A percentile compares a stretch with the other conserved stretches of the same genome.
Evolutionary conservation across 495 filamentous ascomycete species (phyloP).

Genomic region (Penicillium atrosanguineum): DNA sequence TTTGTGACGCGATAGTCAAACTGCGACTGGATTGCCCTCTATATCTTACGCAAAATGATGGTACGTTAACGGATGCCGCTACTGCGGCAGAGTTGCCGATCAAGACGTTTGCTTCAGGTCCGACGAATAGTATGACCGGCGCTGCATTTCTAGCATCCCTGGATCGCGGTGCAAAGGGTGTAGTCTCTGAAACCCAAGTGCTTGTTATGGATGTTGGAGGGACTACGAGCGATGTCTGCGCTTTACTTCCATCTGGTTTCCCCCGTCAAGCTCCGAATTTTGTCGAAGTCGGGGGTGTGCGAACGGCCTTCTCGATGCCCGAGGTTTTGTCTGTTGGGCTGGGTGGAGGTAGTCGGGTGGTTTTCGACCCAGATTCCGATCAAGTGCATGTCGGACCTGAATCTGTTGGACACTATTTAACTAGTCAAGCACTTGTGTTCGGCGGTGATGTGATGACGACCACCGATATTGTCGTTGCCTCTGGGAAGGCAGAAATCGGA

Average conservation of each 20-base stretch:
- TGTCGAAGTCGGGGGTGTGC: constrained; percentile 45
- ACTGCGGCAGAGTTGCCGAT: constrained; percentile 47
- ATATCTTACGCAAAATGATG: constrained; percentile 35
- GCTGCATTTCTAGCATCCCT: constrained; percentile 38
- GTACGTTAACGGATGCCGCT: constrained; percentile 34
- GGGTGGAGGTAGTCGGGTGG: constrained; percentile 52
- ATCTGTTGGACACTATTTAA: constrained; percentile 17
- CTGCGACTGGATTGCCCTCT: constrained; percentile 43
- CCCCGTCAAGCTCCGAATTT: constrained; percentile 50
- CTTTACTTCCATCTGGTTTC: constrained; percentile 51
- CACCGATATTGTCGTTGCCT: constrained; percentile 46
- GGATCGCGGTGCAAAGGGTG: constrained; percentile 1
- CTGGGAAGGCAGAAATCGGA: constrained; percentile 35
- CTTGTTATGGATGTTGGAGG: constrained; percentile 36
- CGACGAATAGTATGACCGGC: constrained; percentile 52
- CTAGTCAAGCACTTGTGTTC: constrained; percentile 47
- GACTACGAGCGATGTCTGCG: constrained; percentile 55
- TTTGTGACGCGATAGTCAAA: constrained; percentile 40
- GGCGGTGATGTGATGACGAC: constrained; percentile 51
- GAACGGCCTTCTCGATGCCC: constrained; percentile 53
- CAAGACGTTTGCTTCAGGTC: constrained; percentile 46
- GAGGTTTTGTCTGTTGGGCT: constrained; percentile 53
- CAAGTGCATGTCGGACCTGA: not conserved
- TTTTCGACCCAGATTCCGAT: constrained; percentile 20
- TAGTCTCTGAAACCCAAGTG: constrained; percentile 2